Percentiles rank a stretch among this genome's conserved stretches.
phyloP scores from a whole-genome alignment of 768 basidiomycete species.

The Clitopilus hobsonii region DNA sequence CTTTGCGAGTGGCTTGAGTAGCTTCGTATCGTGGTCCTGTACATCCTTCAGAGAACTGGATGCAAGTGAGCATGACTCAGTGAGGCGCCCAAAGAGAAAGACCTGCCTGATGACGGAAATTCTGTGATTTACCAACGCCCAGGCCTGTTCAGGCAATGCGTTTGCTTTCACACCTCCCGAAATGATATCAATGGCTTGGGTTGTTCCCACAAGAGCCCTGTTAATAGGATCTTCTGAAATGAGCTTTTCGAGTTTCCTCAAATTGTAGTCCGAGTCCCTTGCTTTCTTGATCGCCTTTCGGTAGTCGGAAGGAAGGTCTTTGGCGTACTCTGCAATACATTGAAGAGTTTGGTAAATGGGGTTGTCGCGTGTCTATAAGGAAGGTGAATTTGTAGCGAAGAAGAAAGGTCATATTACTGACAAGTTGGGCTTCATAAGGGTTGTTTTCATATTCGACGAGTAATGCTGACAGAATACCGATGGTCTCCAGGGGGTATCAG shows the following conservation, averaged over 20 bases:
- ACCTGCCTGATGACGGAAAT: conserved; percentile 55
- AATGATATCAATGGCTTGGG: conserved; percentile 73
- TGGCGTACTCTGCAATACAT: conserved; percentile 62
- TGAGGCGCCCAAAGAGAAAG: background rate
- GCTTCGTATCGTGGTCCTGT: conserved; percentile 35
- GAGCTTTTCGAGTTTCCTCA: conserved; percentile 46
- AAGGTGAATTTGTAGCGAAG: background rate
- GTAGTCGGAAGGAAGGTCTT: conserved; percentile 43
- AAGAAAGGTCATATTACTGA: conserved; percentile 17
- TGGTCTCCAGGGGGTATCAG: conserved; percentile 44
- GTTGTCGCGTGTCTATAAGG: conserved; percentile 45
- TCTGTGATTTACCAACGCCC: conserved; percentile 69
- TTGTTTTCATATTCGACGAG: conserved; percentile 67
- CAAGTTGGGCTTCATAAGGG: conserved; percentile 51
- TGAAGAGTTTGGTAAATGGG: conserved; percentile 58
- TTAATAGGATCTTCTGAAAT: conserved; percentile 33
- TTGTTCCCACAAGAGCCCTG: conserved; percentile 56
- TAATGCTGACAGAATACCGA: conserved; percentile 73
- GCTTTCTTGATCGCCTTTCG: conserved; percentile 46
- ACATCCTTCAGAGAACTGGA: conserved; percentile 40
- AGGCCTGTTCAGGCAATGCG: conserved; percentile 72
- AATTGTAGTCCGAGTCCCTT: conserved; percentile 40
- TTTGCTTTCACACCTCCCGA: conserved; percentile 71
- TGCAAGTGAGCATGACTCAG: too few species aligned
- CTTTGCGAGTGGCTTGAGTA: conserved; percentile 43